Conservation (phyloP, 306 rosid genomes). For the Cicer bijugum region DNA sequence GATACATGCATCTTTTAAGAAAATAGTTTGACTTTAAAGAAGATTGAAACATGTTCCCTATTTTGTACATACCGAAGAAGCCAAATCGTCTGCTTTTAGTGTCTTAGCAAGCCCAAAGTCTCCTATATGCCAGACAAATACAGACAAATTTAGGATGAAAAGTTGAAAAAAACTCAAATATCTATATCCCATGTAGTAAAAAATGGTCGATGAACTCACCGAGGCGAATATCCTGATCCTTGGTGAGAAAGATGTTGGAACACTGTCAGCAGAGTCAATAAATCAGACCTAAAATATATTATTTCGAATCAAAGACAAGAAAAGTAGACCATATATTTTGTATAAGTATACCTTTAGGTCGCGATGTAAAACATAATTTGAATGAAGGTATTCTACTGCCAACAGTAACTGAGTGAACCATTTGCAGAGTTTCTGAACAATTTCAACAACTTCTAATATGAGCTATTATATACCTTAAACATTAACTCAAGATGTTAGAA, state of each 20-base stretch:
- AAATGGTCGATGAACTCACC: conserved; percentile 60
- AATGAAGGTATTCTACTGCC: conserved; percentile 95
- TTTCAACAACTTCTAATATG: conserved; percentile 46
- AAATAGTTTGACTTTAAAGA: background rate
- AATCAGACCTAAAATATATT: conserved; percentile 32
- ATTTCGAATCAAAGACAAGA: conserved; percentile 10
- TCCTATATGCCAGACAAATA: conserved; percentile 57
- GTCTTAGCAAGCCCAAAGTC: conserved; percentile 99
- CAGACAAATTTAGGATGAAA: conserved; percentile 44
- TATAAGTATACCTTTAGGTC: conserved; percentile 76
- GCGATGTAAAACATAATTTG: conserved; percentile 90
- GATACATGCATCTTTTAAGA: background rate
- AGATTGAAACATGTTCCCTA: conserved; percentile 33
- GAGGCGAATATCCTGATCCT: conserved; percentile 95
- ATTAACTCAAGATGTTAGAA: conserved; percentile 23
- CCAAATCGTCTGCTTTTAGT: conserved; percentile 92
- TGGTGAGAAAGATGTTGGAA: conserved; percentile 96
- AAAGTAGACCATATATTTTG: conserved; percentile 4
- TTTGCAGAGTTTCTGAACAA: conserved; percentile 90
- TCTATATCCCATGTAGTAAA: conserved; percentile 34
- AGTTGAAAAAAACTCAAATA: conserved; percentile 9
- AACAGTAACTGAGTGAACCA: conserved; percentile 92
- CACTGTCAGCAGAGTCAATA: conserved; percentile 65
- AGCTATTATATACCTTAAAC: conserved; percentile 39
- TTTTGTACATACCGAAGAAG: conserved; percentile 84